Evolutionary conservation across 1,139 yeast species (phyloP).

Genomic region (Taphrina deformans): DNA sequence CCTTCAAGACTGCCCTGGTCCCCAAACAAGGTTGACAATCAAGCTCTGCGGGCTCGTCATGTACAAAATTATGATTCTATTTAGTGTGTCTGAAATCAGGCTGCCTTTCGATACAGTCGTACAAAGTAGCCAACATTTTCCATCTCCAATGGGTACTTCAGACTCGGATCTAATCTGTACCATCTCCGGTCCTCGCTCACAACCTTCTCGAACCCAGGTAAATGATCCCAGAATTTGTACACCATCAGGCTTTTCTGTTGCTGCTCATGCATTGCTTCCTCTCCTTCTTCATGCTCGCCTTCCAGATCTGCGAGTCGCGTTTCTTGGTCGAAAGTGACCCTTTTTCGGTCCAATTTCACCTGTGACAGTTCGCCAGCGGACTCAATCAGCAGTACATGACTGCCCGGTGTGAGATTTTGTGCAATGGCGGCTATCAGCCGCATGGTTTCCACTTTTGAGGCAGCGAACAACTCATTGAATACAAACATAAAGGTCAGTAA

Average conservation of each 20-base stretch:
- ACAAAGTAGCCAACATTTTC: conserved; percentile 33
- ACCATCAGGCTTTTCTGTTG: conserved; percentile 21
- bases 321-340: not conserved
- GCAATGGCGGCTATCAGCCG: conserved; percentile 21
- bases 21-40: conserved; percentile 1
- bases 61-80: not conserved
- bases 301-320: not conserved
- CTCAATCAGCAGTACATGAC: conserved; percentile 28
- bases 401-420: conserved; percentile 2
- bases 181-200: conserved; percentile 24
- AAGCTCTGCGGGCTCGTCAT: not conserved
- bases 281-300: not conserved
- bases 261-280: not conserved
- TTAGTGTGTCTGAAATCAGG: not conserved
- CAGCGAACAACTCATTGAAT: conserved; percentile 29
- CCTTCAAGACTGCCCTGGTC: conserved; percentile 28
- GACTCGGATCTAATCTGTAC: conserved; percentile 6
- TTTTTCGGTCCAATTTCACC: conserved; percentile 5
- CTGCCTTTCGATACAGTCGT: conserved; percentile 20
- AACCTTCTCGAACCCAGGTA: conserved; percentile 15
- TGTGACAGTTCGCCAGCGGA: conserved; percentile 31
- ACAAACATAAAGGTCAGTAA: conserved; percentile 31
- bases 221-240: conserved; percentile 27
- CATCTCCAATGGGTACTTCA: conserved; percentile 26
- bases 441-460: conserved; percentile 20